Conservation (phyloP, 139 green algal genomes). For the Monoraphidium neglectum region DNA sequence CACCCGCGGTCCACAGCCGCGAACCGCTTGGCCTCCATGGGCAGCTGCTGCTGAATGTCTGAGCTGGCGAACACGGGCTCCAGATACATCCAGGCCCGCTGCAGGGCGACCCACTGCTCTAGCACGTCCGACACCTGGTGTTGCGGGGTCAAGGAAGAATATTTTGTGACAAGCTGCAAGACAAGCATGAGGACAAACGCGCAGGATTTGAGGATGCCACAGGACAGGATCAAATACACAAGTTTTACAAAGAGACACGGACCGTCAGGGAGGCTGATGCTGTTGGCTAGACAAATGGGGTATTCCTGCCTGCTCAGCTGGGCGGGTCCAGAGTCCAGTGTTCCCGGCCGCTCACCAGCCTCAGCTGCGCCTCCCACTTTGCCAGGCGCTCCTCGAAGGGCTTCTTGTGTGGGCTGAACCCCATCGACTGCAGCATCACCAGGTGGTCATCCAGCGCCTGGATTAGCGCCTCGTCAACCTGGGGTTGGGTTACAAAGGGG, state of each 20-base stretch:
- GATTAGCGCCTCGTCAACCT: slow-evolving; percentile 72
- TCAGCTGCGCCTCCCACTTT: slow-evolving; percentile 75
- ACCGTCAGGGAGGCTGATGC: too few relatives aligned
- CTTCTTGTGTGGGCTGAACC: slow-evolving; percentile 75
- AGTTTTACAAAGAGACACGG: too few relatives aligned
- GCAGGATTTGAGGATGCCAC: too few relatives aligned
- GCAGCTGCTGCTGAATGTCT: slow-evolving; percentile 87
- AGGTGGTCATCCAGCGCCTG: slow-evolving; percentile 90
- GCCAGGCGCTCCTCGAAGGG: slow-evolving; percentile 81
- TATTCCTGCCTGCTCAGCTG: too few relatives aligned
- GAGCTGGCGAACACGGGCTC: slow-evolving; percentile 84
- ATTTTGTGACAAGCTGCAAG: too few relatives aligned
- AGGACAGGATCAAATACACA: too few relatives aligned
- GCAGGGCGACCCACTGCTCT: slow-evolving; percentile 77
- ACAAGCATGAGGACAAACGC: too few relatives aligned
- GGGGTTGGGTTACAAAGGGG: too few relatives aligned
- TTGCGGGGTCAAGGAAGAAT: background rate
- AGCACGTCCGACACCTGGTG: slow-evolving; percentile 66
- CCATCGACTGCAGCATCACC: slow-evolving; percentile 74
- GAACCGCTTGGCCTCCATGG: slow-evolving; percentile 84
- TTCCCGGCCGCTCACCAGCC: slow-evolving; percentile 48
- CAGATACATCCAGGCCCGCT: slow-evolving; percentile 86
- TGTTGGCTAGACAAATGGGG: too few relatives aligned
- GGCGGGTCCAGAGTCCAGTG: too few relatives aligned
- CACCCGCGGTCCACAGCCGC: slow-evolving; percentile 75